Conservation (phyloP, 1,284 basidiomycete species). For the Exobasidium cylindrosporum region DNA sequence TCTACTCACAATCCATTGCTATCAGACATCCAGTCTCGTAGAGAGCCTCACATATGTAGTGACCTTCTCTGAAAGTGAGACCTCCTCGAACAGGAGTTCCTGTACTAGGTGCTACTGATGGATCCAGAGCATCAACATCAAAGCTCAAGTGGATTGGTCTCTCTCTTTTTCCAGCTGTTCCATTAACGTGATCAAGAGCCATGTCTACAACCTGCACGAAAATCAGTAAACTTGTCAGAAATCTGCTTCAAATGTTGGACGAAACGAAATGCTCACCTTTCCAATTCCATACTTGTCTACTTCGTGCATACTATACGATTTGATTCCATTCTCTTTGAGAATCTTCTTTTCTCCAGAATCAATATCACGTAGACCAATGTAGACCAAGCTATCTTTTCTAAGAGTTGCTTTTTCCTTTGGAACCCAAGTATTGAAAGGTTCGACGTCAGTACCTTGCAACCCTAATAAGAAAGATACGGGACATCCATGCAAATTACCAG, state of each 20-base stretch:
- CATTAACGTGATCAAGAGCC: constrained; percentile 88
- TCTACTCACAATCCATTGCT: constrained; percentile 61
- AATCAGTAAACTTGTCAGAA: not conserved
- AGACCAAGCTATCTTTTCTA: constrained; percentile 73
- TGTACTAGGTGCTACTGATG: constrained; percentile 89
- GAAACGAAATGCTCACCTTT: constrained; percentile 12
- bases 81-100: constrained; percentile 92
- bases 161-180: constrained; percentile 61
- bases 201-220: constrained; percentile 73
- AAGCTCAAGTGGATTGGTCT: constrained; percentile 89
- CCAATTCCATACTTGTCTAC: constrained; percentile 94
- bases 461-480: constrained; percentile 83
- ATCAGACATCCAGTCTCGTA: constrained; percentile 90
- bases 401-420: constrained; percentile 33
- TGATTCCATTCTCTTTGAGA: constrained; percentile 79
- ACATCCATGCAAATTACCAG: constrained; percentile 97
- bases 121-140: constrained; percentile 83
- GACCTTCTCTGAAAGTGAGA: constrained; percentile 89
- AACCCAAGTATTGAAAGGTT: constrained; percentile 51
- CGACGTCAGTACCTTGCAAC: constrained; percentile 49
- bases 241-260: not conserved
- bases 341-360: constrained; percentile 86
- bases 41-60: constrained; percentile 89
- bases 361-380: constrained; percentile 93
- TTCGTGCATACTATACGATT: constrained; percentile 96